Percentiles rank a stretch among this genome's conserved stretches.
These are phyloP conservation scores for Colletotrichum salicis DNA, from an alignment of 2,329 filamentous ascomycete species.

Conservation along the genomic window DNA sequence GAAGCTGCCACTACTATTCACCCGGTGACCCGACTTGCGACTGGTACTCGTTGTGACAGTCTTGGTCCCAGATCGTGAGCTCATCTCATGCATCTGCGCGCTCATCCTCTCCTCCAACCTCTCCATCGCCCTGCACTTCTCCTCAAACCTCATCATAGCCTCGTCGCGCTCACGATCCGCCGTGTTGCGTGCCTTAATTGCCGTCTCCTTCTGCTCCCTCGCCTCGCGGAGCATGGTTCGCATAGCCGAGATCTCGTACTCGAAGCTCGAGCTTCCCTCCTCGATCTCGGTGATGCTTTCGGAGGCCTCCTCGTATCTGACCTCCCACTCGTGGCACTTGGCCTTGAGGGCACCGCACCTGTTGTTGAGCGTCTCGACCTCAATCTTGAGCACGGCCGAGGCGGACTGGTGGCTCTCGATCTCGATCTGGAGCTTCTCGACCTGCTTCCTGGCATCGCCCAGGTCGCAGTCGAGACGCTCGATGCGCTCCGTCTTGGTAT, in stretches of 20 bases:
- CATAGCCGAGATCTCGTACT: constrained; percentile 24
- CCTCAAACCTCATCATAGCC: constrained; percentile 6
- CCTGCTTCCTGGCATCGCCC: not conserved
- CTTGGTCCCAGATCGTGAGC: not conserved
- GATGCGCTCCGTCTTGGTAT: constrained; percentile 22
- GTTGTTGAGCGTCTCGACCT: constrained; percentile 15
- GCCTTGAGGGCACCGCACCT: constrained; percentile 15
- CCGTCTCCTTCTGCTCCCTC: constrained; percentile 30
- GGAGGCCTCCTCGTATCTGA: constrained; percentile 23
- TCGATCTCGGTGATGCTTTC: constrained; percentile 32
- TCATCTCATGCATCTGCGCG: constrained; percentile 20
- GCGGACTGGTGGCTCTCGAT: constrained; percentile 10
- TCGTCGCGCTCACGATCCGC: constrained; percentile 29
- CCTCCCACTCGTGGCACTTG: constrained; percentile 29
- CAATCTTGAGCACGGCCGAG: not conserved
- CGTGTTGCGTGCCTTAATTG: constrained; percentile 21
- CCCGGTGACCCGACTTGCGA: not conserved
- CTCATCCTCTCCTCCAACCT: constrained; percentile 28
- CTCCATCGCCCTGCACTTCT: constrained; percentile 29
- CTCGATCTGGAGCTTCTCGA: constrained; percentile 16
- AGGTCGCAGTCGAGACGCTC: constrained; percentile 14
- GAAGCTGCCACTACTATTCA: not conserved
- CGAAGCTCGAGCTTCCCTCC: constrained; percentile 26
- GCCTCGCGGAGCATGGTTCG: constrained; percentile 26
- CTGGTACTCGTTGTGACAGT: not conserved